These are phyloP conservation scores for Neopestalotiopsis sp. DNA, from an alignment of 2,329 filamentous ascomycete species.

Conservation along the genomic window DNA sequence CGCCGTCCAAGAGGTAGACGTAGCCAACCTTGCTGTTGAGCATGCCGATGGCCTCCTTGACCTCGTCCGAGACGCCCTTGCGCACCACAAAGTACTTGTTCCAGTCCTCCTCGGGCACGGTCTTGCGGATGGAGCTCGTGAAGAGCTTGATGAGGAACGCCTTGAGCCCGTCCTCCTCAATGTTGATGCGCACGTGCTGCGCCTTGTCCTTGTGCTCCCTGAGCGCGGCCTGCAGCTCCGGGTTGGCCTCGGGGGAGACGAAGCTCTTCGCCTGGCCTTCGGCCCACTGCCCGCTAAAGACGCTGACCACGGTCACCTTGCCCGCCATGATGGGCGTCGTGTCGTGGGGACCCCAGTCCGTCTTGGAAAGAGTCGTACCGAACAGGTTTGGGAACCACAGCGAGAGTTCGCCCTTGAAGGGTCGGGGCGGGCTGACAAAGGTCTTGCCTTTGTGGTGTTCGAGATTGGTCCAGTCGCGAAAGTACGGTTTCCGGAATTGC, in stretches of 20 bases:
- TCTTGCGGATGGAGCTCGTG: constrained; percentile 56
- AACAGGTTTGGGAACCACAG: constrained; percentile 94
- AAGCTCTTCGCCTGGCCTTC: constrained; percentile 81
- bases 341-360: constrained; percentile 57
- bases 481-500: constrained; percentile 86
- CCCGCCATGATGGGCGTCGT: constrained; percentile 79
- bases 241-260: constrained; percentile 68
- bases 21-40: constrained; percentile 94
- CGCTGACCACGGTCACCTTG: constrained; percentile 76
- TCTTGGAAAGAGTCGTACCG: constrained; percentile 75
- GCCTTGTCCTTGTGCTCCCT: constrained; percentile 56
- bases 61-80: constrained; percentile 63
- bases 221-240: constrained; percentile 70
- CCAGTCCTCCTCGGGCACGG: constrained; percentile 59
- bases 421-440: constrained; percentile 82
- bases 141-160: constrained; percentile 64
- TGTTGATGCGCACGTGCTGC: constrained; percentile 86
- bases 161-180: constrained; percentile 80
- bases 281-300: constrained; percentile 88
- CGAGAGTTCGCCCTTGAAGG: constrained; percentile 82
- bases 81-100: constrained; percentile 66
- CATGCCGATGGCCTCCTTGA: constrained; percentile 69
- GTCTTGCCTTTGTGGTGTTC: constrained; percentile 86
- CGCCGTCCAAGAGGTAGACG: constrained; percentile 85
- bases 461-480: constrained; percentile 92